Evolutionary conservation across 306 rosid species (phyloP).

Genomic region (Malus asiatica): DNA sequence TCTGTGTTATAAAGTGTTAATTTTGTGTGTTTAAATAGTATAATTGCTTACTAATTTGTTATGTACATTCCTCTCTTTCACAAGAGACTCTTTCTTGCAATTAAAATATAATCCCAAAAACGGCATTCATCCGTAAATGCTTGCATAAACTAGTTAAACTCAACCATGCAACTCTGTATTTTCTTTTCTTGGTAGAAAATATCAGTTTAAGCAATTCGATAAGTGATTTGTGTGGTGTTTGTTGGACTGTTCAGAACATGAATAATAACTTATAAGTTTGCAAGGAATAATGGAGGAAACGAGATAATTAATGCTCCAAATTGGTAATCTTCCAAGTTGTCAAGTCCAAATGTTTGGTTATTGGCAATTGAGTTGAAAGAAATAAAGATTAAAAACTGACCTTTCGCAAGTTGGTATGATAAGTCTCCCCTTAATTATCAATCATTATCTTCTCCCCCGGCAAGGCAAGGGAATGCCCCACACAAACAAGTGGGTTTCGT

Average conservation of each 20-base stretch:
- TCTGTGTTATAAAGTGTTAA: no score
- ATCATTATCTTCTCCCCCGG: background rate
- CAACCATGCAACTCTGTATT: background rate
- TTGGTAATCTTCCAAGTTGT: background rate
- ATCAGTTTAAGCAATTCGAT: background rate
- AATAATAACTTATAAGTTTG: background rate
- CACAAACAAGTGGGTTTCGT: constrained; percentile 8
- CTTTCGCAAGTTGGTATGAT: background rate
- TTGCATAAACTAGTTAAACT: no score
- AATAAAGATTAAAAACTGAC: background rate
- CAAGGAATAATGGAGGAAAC: background rate
- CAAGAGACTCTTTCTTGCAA: no score
- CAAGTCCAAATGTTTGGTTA: background rate
- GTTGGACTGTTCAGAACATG: background rate
- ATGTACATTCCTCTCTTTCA: no score
- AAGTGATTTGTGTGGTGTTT: background rate
- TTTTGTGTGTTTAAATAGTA: no score
- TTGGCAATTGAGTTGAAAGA: background rate
- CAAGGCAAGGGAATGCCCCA: background rate
- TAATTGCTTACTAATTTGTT: no score
- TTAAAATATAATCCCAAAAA: no score
- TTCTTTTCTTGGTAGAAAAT: background rate
- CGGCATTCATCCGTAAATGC: no score
- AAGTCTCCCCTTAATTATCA: background rate
- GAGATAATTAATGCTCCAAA: background rate